Evolutionary conservation across 2,329 filamentous ascomycete species (phyloP), one percentile per base, ranked within the genome.

Genomic region (Knufia petricola): DNA sequence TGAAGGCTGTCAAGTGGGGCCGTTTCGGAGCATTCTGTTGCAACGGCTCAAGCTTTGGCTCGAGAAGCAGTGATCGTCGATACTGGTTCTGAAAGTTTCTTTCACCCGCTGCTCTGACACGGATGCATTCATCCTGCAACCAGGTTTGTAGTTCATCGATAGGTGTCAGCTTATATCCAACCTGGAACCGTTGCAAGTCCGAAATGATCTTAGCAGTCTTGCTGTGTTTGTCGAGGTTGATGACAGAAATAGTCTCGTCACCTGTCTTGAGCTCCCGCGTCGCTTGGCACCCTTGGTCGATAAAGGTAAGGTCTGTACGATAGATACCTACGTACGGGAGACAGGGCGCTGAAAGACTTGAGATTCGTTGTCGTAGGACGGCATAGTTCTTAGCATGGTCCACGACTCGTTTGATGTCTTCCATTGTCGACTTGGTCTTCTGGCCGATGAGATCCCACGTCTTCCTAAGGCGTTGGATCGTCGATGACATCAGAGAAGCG

Each of bases 181-280:
- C 86, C 67, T 98, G 92, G 71, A 96, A 96, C 15, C 89, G 83
- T 65, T 98, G 92, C 6, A 98, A 77, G 59, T 96, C 90, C 54
- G 87, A 86, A 59, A 98, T 94, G 62, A 96, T 94, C 67, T 89
- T 92, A 39, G 90, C 89, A 2, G 89, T 96, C 58, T 88, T 87
- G 59, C 82, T 85, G 64, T 96, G 88, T 69, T 96, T 96, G 73
- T 96, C 90, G 60, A 95, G 96, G 68, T 98, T 98, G 74, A 98
- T 87, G 26, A 96, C 86, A 0, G 81, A 80, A 59, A 87, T 76
- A 21, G 80, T 77, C 23, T 71, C 69, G 24, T 81, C 76, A n/a
- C 85, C 78, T 12, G 62, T 73, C 0, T 79, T 78, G 17, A 94
- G 77, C 59, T 84, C 83, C 60, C 90, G 87, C 2, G 84, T 89